Conservation (phyloP, 352 stramenopile species). For the Aphanomyces cochlioides region DNA sequence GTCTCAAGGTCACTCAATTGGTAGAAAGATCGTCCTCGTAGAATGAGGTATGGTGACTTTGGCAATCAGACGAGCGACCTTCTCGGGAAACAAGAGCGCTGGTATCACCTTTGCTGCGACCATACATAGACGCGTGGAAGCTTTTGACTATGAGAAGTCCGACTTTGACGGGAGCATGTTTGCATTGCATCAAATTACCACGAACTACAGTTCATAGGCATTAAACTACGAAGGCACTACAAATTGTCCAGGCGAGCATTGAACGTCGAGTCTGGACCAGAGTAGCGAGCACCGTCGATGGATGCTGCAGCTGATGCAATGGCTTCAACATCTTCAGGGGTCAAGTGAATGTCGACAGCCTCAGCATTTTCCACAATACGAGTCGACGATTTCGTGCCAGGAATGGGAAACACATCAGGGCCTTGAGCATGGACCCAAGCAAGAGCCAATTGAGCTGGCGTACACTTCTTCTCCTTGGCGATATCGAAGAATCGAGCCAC, state of each 20-base stretch:
- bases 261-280: not conserved
- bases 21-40: too few relatives aligned
- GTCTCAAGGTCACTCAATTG: too few relatives aligned
- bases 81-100: too few relatives aligned
- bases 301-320: conserved; percentile 2
- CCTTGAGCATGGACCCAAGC: conserved; percentile 36
- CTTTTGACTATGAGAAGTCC: too few relatives aligned
- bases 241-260: conserved; percentile 5
- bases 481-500: conserved; percentile 27
- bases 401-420: conserved; percentile 35
- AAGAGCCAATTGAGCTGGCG: conserved; percentile 35
- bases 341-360: conserved; percentile 7
- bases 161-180: too few relatives aligned
- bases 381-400: conserved; percentile 30
- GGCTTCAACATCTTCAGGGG: not conserved
- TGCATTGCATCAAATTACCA: too few relatives aligned
- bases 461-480: conserved; percentile 30
- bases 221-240: too few relatives aligned
- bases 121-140: too few relatives aligned
- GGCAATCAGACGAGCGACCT: too few relatives aligned
- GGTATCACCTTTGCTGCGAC: too few relatives aligned
- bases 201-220: too few relatives aligned
- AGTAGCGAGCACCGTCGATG: not conserved
- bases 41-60: too few relatives aligned
- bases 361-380: conserved; percentile 33